Evolutionary conservation across 495 filamentous ascomycete genomes (phyloP), one percentile per base, ranked within the genome.

Genomic region (Apiosordaria backusii): DNA sequence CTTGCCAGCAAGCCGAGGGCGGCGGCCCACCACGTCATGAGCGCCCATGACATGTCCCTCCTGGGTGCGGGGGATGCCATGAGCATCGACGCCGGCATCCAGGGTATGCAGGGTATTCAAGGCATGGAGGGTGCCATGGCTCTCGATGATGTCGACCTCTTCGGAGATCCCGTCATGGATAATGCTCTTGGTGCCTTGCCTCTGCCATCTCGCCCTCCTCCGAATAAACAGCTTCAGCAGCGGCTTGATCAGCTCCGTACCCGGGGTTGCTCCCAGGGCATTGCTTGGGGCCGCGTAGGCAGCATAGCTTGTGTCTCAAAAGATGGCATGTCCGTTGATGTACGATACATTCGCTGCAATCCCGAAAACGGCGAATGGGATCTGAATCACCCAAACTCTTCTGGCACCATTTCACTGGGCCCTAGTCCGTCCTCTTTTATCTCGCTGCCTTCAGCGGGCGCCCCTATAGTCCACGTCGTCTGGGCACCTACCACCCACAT

Each of bases 201-300:
- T 5, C 70, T 86, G 25, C 78, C 86, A 10, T 23, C 67, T 22
- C 74, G 80, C 22, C 77, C 79, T 19, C 78, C 83, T 7, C 80
- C 83, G 3, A 84, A 87, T 64, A 90, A 89, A 77, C 86, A 87
- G 54, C 82, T 96, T 15, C 82, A 83, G 35, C 86, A 89, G 71
- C 87, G 90, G 50, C 69, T 97, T 27, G 91, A 93, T 73, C 92
- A 97, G 68, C 83, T 96, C 72, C 87, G 91, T 53, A 71, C 84
- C 59, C 83, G 84, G 65, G 94, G 93, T 3, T 96, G 92, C 73
- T 90, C 89, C 80, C 89, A 94, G 91, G 89, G 85, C 67, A 84
- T 97, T 62, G 89, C 89, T 59, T 98, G 96, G 96, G 97, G 95
- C 19, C 91, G 89, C 64, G 81, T 87, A 72, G 95, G 95, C 63